Conservation (phyloP, 352 stramenopile species). For the Phytophthora chlamydospora region DNA sequence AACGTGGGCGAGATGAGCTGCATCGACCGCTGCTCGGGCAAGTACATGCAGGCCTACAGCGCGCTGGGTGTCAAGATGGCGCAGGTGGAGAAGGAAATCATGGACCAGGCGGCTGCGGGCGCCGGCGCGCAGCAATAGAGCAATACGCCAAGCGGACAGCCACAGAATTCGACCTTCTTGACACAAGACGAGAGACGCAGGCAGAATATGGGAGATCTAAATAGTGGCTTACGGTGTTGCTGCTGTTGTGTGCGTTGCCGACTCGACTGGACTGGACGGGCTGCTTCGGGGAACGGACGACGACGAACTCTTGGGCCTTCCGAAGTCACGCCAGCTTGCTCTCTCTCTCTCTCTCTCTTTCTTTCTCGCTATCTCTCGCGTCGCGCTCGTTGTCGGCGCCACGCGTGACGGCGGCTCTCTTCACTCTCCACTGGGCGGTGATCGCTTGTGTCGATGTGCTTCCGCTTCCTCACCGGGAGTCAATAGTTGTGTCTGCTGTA, state of each 20-base stretch:
- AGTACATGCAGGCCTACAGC: slow-evolving; percentile 98
- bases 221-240: slow-evolving; percentile 50
- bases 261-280: slow-evolving; percentile 1
- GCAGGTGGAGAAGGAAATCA: slow-evolving; percentile 94
- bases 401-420: not conserved
- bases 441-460: slow-evolving; percentile 32
- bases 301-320: not conserved
- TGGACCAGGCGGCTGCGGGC: slow-evolving; percentile 66
- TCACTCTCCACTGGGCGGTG: slow-evolving; percentile 6
- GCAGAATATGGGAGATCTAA: slow-evolving; percentile 45
- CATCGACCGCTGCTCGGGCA: slow-evolving; percentile 97
- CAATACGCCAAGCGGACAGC: slow-evolving; percentile 3
- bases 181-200: slow-evolving; percentile 3
- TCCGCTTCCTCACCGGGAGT: slow-evolving; percentile 24
- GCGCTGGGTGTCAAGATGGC: slow-evolving; percentile 95
- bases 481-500: slow-evolving; percentile 87
- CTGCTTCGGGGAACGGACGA: slow-evolving; percentile 14
- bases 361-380: slow-evolving; percentile 3
- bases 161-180: slow-evolving; percentile 1
- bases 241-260: slow-evolving; percentile 8
- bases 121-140: slow-evolving; percentile 51
- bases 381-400: not conserved
- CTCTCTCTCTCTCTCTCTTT: not conserved
- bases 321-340: too few relatives aligned
- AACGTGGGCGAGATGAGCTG: slow-evolving; percentile 98